Percentiles rank a stretch among this genome's conserved stretches.
These are phyloP conservation scores for Emmonsiellopsis sp. DNA, from an alignment of 2,329 filamentous ascomycete species.

Conservation along the genomic window DNA sequence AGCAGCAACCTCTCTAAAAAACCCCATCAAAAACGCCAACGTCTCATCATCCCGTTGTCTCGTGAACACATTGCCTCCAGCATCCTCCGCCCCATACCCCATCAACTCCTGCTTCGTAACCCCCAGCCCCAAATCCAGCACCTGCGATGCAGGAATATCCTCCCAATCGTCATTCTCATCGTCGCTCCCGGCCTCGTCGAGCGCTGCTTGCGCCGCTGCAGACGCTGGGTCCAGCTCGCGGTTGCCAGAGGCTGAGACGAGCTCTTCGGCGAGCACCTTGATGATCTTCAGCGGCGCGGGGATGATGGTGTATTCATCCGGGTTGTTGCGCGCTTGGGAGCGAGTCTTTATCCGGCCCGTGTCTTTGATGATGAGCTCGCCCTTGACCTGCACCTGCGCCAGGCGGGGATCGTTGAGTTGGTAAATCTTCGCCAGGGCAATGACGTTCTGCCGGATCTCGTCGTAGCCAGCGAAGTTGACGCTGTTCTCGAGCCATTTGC, in stretches of 20 bases:
- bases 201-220: constrained; percentile 48
- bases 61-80: constrained; percentile 39
- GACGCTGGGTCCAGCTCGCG: constrained; percentile 44
- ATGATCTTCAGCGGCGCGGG: constrained; percentile 88
- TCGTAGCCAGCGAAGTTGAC: constrained; percentile 97
- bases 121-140: constrained; percentile 65
- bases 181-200: constrained; percentile 53
- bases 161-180: constrained; percentile 82
- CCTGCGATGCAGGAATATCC: constrained; percentile 58
- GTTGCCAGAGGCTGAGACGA: constrained; percentile 67
- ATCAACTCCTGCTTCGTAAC: constrained; percentile 68
- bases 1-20: constrained; percentile 56
- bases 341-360: constrained; percentile 87
- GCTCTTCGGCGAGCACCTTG: constrained; percentile 89
- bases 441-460: constrained; percentile 92
- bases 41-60: constrained; percentile 83
- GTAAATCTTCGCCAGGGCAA: constrained; percentile 86
- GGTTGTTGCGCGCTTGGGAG: constrained; percentile 78
- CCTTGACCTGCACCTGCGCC: constrained; percentile 73
- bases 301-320: constrained; percentile 81
- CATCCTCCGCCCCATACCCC: constrained; percentile 56
- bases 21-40: constrained; percentile 71
- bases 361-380: constrained; percentile 74
- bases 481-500: constrained; percentile 96
- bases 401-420: constrained; percentile 75